These are phyloP conservation scores for Lactarius akahatsu DNA, from an alignment of 768 basidiomycete genomes.

Conservation along the genomic window DNA sequence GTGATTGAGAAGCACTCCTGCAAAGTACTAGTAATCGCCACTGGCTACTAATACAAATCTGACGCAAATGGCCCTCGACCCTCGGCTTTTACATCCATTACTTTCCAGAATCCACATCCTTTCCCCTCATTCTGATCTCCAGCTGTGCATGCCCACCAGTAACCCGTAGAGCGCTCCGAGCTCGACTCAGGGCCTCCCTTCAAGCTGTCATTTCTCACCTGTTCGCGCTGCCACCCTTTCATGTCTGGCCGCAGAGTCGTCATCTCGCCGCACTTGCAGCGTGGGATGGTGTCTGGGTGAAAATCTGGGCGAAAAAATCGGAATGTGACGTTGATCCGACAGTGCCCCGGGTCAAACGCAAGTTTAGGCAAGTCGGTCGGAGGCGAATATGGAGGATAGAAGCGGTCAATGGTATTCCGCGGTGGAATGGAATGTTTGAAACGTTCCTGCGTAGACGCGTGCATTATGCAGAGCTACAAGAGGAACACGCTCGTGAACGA, in stretches of 20 bases:
- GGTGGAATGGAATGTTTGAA: conserved; percentile 82
- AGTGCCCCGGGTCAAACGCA: conserved; percentile 30
- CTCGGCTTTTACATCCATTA: conserved; percentile 68
- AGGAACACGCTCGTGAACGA: conserved; percentile 1
- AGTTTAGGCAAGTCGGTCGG: conserved; percentile 17
- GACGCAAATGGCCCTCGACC: conserved; percentile 53
- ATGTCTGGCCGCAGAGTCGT: conserved; percentile 74
- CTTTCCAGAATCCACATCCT: conserved; percentile 72
- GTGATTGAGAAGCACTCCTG: background rate
- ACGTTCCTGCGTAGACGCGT: conserved; percentile 76
- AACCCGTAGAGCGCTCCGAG: conserved; percentile 45
- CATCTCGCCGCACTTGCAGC: conserved; percentile 71
- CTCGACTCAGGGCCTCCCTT: conserved; percentile 15
- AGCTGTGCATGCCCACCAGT: conserved; percentile 83
- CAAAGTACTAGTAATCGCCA: background rate
- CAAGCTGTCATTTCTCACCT: conserved; percentile 8
- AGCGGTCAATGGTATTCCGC: conserved; percentile 68
- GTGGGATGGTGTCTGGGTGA: conserved; percentile 59
- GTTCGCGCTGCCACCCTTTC: conserved; percentile 55
- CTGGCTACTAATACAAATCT: conserved; percentile 22
- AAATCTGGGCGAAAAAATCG: conserved; percentile 86
- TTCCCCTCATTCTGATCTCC: conserved; percentile 84
- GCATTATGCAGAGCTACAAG: conserved; percentile 77
- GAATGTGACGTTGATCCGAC: conserved; percentile 76
- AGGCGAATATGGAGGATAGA: conserved; percentile 53